Conservation (phyloP, 192 early-diverging fungal genomes). For the Thamnidium elegans region DNA sequence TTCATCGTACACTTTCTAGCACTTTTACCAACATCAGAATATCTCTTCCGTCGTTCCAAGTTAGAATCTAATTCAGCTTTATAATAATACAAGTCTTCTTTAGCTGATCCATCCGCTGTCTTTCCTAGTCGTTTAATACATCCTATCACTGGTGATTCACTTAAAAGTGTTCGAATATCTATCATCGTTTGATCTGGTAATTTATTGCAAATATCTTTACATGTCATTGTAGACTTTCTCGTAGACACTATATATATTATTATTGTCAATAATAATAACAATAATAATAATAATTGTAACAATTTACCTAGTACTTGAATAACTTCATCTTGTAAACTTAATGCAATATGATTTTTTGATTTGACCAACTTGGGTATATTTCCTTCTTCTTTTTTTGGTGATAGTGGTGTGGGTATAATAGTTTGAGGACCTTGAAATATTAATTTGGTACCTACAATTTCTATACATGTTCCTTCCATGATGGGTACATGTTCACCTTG, state of each 20-base stretch:
- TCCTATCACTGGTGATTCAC: constrained; percentile 33
- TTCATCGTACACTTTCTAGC: constrained; percentile 49
- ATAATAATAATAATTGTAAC: background rate
- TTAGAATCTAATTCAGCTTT: constrained; percentile 43
- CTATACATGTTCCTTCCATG: constrained; percentile 17
- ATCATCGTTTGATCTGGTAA: constrained; percentile 22
- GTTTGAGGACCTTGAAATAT: constrained; percentile 12
- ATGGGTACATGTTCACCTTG: constrained; percentile 29
- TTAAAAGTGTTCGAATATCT: constrained; percentile 27
- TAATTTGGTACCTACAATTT: constrained; percentile 22
- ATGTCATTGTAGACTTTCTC: constrained; percentile 49
- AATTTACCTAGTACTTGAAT: constrained; percentile 15
- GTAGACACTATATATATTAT: constrained; percentile 32
- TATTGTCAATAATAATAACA: background rate
- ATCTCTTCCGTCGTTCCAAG: constrained; percentile 37
- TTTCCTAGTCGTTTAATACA: constrained; percentile 46
- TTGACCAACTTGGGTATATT: background rate
- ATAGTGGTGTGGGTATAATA: background rate
- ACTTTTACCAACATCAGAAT: constrained; percentile 34
- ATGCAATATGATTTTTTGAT: background rate
- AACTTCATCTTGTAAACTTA: constrained; percentile 4
- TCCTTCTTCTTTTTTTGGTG: background rate
- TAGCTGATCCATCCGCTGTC: constrained; percentile 45
- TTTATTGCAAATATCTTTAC: constrained; percentile 34
- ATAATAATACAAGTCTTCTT: constrained; percentile 48